Base-by-base conservation (phyloP, 306 rosid genomes). In the Malus orientalis region DNA sequence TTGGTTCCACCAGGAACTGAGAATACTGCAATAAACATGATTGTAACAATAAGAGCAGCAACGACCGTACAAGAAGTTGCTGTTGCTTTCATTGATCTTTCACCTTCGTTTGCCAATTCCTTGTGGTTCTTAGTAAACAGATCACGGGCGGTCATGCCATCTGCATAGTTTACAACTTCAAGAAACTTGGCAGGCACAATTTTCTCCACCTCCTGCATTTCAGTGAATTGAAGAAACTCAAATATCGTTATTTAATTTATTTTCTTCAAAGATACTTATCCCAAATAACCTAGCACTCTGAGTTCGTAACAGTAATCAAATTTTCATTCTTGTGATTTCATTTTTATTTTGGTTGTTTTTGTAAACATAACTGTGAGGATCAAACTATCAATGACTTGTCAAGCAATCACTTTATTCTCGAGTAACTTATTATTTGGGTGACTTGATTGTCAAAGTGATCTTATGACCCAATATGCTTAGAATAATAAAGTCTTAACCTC, bases 41-140 rank as follows among this genome's bases (percentile, higher is more conserved):
- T 86, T 1, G 90, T 86, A 0, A 87, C 59, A 1, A 86, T 84
- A 5, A 88, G 71, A 0, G 92, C 83, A 5, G 87, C 76, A 53
- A 86, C 88, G 8, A 82, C 27, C 81, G 83, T 86, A 20, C 87
- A 86, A 71, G 86, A 84, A 2, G 67, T 73, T 4, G 90, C 80
- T 3, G 86, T 88, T 76, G 74, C 3, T 36, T 80, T 65, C 88
- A 84, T 88, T 87, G 88, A 86, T 1, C 69, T n/a, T 68, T 84
- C 88, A 10, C 84, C 90, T 2, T 73, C 76, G 3, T 71, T 54
- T 0, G 60, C 36, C 59, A 88, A 47, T 0, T 73, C 81, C 45
- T 61, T 25, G 47, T 88, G 92, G 16, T 47, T 59, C 11, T 22
- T 9, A 0, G 77, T 84, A 83, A 88, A 88, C 18, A 82, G 13